Evolutionary conservation across 129 eudicot species (phyloP).

Genomic region (Kitagawia praeruptora): DNA sequence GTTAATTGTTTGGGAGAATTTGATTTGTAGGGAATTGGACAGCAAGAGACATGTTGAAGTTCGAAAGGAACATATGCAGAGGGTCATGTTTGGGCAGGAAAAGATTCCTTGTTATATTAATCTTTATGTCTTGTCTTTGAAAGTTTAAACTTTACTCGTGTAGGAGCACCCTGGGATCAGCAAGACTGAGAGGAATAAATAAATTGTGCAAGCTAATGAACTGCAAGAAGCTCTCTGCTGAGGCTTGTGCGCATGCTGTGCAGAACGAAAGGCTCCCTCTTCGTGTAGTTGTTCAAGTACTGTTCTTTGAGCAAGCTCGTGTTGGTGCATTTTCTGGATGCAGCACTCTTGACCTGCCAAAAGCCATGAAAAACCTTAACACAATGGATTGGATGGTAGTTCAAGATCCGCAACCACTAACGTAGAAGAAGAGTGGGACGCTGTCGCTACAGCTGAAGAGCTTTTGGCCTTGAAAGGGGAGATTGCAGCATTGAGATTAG

Average conservation of each 20-base stretch:
- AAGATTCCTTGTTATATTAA: neutral
- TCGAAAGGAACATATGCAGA: neutral
- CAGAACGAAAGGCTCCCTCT: constrained; percentile 91
- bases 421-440: constrained; percentile 92
- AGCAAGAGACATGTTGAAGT: neutral
- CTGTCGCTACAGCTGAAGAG: constrained; percentile 77
- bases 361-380: constrained; percentile 58
- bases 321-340: constrained; percentile 81
- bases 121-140: neutral
- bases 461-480: constrained; percentile 77
- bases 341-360: constrained; percentile 96
- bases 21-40: neutral
- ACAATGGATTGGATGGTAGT: constrained; percentile 48
- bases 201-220: constrained; percentile 80
- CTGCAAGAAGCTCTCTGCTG: constrained; percentile 94
- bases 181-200: constrained; percentile 83
- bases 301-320: constrained; percentile 89
- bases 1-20: neutral
- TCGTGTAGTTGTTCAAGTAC: constrained; percentile 81
- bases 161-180: constrained; percentile 52
- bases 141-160: too few relatives aligned
- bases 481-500: constrained; percentile 63
- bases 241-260: constrained; percentile 94
- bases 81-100: too few relatives aligned
- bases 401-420: constrained; percentile 54